These are phyloP conservation scores for Wickerhamomyces chambardii DNA, from an alignment of 805 yeast species.

Conservation along the genomic window DNA sequence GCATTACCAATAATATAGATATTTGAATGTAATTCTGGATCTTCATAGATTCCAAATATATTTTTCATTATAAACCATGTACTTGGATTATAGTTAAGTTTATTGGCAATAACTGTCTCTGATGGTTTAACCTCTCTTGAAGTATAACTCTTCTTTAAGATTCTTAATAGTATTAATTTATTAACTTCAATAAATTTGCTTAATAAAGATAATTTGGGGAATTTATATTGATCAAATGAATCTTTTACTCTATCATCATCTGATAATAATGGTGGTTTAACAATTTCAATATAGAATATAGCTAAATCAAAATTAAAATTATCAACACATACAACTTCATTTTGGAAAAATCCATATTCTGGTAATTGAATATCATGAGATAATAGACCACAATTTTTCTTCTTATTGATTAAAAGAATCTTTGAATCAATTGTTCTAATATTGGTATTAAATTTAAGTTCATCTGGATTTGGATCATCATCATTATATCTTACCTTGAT, in stretches of 20 bases:
- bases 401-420: conserved; percentile 59
- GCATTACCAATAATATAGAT: conserved; percentile 62
- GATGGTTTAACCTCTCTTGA: no score
- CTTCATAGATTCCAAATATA: conserved; percentile 53
- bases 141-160: conserved; percentile 36
- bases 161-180: conserved; percentile 34
- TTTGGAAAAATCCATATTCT: conserved; percentile 77
- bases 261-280: conserved; percentile 38
- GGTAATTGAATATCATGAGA: conserved; percentile 74
- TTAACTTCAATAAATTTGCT: conserved; percentile 48
- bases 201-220: conserved; percentile 28
- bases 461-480: conserved; percentile 25
- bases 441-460: conserved; percentile 16
- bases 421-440: conserved; percentile 54
- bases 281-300: conserved; percentile 66
- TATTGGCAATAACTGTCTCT: no score
- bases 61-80: conserved; percentile 54
- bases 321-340: conserved; percentile 82
- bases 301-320: conserved; percentile 62
- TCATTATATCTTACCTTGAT: conserved; percentile 33
- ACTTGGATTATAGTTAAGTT: conserved; percentile 42
- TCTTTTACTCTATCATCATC: background rate
- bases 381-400: conserved; percentile 60
- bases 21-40: conserved; percentile 28
- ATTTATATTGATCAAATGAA: conserved; percentile 20